Base-by-base conservation (phyloP, 2,329 filamentous ascomycete genomes). In the Elsinoe fawcettii region DNA sequence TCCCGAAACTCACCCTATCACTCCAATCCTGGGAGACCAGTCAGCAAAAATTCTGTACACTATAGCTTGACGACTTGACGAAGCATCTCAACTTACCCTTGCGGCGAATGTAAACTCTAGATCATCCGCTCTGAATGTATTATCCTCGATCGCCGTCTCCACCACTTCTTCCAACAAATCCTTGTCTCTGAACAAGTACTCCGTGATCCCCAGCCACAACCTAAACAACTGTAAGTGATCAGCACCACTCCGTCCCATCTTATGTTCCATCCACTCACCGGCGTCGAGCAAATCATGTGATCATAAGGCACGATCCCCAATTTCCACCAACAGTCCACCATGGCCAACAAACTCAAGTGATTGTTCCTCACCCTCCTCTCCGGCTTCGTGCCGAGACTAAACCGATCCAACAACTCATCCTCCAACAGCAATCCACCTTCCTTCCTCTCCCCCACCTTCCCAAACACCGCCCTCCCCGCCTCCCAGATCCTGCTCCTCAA, bases 221-320 rank as follows among this genome's bases (percentile, higher is more conserved):
- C 93, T 87, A 77, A 99, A 99, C 47, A 97, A 82, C 75, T 85
- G 36, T 30, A 22, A 43, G 39, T 41, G 8, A 37, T 41, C 49
- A 56, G n/a, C 37, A 36, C n/a, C 4, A 14, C 49, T 12, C 20
- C 14, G 12, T 2, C 44, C 6, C n/a, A 20, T 22, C 32, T 16
- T 27, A n/a, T n/a, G n/a, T n/a, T 23, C 12, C n/a, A 23, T 2
- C n/a, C 2, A 74, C 80, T 69, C 67, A 85, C 82, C 51, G 93
- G 93, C 37, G 93, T 99, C 56, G 90, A 96, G 76, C 93, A 99
- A 64, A 99, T 95, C 91, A 99, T 99, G 76, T 99, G 95, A 73
- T 99, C 92, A 71, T 99, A 99, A 0, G 93, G 93, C 49, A 95
- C 87, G 66, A 96, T 99, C 32, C 85, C 87, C 46, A 97, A 80